Evolutionary conservation across 164 flowering plant species (phyloP).

Genomic region (Chloranthus sessilifolius): DNA sequence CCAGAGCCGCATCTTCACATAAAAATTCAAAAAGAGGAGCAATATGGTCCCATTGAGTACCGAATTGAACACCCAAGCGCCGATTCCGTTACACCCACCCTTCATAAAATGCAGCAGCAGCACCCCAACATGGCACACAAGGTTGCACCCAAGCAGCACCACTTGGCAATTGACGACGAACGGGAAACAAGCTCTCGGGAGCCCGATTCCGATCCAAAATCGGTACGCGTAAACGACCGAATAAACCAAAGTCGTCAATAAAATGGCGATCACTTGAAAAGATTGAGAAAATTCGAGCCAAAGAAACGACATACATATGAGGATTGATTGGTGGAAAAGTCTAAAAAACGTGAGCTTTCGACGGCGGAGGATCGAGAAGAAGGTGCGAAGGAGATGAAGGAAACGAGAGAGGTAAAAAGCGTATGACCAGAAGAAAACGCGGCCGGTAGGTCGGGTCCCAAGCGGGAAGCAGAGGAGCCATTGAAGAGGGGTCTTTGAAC

Average conservation of each 20-base stretch:
- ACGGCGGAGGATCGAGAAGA: constrained; percentile 44
- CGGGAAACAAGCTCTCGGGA: constrained; percentile 50
- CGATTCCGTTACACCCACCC: constrained; percentile 86
- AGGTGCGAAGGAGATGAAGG: constrained; percentile 51
- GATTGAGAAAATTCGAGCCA: constrained; percentile 97
- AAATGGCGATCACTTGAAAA: constrained; percentile 71
- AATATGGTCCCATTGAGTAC: constrained; percentile 42
- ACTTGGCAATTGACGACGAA: constrained; percentile 60
- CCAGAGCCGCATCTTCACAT: constrained; percentile 31
- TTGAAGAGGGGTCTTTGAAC: constrained; percentile 59
- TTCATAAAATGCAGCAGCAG: constrained; percentile 57
- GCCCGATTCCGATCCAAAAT: constrained; percentile 70
- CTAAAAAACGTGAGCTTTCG: constrained; percentile 40
- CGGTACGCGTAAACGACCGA: constrained; percentile 64
- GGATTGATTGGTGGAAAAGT: constrained; percentile 51
- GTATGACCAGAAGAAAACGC: constrained; percentile 94
- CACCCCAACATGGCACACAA: constrained; percentile 65
- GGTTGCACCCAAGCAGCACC: constrained; percentile 48
- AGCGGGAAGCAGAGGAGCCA: constrained; percentile 90
- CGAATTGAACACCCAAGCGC: constrained; percentile 71
- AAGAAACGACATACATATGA: constrained; percentile 49
- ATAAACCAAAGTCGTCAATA: constrained; percentile 42
- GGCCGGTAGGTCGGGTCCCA: constrained; percentile 80
- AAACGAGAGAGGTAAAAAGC: constrained; percentile 66
- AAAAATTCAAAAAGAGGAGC: constrained; percentile 35